Percentiles rank a stretch among this genome's conserved stretches.
Conservation (phyloP, 495 filamentous ascomycete species). For the Penicillium salamii region DNA sequence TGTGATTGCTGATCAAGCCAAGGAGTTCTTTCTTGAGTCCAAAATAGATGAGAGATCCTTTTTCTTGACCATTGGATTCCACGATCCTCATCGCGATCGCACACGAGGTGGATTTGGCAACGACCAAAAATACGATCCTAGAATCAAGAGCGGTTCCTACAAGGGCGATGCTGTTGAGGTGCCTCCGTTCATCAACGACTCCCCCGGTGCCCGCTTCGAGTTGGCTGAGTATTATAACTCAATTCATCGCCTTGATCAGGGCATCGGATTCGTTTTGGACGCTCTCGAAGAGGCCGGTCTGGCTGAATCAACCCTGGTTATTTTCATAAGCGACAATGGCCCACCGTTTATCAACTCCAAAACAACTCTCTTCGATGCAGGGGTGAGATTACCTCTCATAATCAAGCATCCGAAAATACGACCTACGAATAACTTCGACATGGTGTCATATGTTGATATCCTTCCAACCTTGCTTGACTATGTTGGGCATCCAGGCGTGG, state of each 20-base stretch:
- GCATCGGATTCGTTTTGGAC: constrained; percentile 38
- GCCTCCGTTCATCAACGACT: constrained; percentile 33
- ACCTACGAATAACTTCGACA: constrained; percentile 32
- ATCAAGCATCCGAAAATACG: constrained; percentile 26
- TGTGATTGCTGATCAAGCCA: constrained; percentile 31
- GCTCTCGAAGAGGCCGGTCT: constrained; percentile 27
- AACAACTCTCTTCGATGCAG: constrained; percentile 46
- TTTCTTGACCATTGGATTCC: constrained; percentile 41
- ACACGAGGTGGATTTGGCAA: constrained; percentile 45
- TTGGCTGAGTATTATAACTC: constrained; percentile 43
- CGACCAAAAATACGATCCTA: constrained; percentile 16
- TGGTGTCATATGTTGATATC: constrained; percentile 45
- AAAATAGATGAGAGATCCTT: constrained; percentile 28
- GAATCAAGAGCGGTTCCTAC: constrained; percentile 11
- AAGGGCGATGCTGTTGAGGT: constrained; percentile 29
- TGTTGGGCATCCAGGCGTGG: constrained; percentile 15
- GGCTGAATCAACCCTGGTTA: constrained; percentile 34
- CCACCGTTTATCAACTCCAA: constrained; percentile 50
- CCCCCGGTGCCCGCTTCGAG: constrained; percentile 35
- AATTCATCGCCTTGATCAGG: constrained; percentile 39
- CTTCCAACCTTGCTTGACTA: constrained; percentile 44
- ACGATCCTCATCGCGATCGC: constrained; percentile 43
- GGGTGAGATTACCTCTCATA: constrained; percentile 39
- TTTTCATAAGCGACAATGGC: constrained; percentile 48
- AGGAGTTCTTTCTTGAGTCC: constrained; percentile 33